Conservation (phyloP, 164 flowering plant species). For the Nymphaea thermarum region DNA sequence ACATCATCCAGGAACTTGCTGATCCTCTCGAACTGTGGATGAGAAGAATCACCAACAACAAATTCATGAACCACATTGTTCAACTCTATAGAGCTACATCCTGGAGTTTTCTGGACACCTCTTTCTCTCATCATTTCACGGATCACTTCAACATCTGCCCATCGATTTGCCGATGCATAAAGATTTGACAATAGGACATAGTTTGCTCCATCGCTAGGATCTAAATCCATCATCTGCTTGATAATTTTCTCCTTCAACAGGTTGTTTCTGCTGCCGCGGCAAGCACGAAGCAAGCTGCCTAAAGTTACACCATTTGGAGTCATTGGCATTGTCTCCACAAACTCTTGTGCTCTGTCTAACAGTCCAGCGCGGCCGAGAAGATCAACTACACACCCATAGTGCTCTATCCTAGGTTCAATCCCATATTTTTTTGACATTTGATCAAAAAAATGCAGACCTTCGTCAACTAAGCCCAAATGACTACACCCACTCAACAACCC, state of each 20-base stretch:
- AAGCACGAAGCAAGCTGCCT: slow-evolving; percentile 29
- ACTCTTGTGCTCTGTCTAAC: slow-evolving; percentile 23
- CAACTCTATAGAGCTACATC: slow-evolving; percentile 29
- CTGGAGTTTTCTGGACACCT: slow-evolving; percentile 26
- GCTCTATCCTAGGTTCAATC: slow-evolving; percentile 28
- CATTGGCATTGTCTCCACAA: slow-evolving; percentile 22
- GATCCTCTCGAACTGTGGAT: slow-evolving; percentile 20
- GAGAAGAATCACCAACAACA: slow-evolving; percentile 26
- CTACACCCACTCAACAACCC: slow-evolving; percentile 31
- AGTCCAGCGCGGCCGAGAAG: slow-evolving; percentile 28
- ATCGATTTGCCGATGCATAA: slow-evolving; percentile 20
- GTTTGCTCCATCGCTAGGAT: slow-evolving; percentile 26
- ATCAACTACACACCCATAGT: slow-evolving; percentile 38
- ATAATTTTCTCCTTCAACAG: slow-evolving; percentile 19
- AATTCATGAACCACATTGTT: slow-evolving; percentile 25
- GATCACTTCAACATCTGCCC: slow-evolving; percentile 23
- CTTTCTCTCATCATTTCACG: slow-evolving; percentile 20
- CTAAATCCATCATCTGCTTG: slow-evolving; percentile 19
- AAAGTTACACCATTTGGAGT: slow-evolving; percentile 21
- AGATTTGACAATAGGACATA: slow-evolving; percentile 30
- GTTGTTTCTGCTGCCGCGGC: slow-evolving; percentile 21
- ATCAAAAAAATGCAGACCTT: slow-evolving; percentile 20
- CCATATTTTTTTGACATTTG: slow-evolving; percentile 19
- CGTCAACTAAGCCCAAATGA: slow-evolving; percentile 29
- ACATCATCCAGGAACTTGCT: slow-evolving; percentile 19